phyloP scores from a whole-genome alignment of 2,329 filamentous ascomycete species.

The Cercospora zeina region DNA sequence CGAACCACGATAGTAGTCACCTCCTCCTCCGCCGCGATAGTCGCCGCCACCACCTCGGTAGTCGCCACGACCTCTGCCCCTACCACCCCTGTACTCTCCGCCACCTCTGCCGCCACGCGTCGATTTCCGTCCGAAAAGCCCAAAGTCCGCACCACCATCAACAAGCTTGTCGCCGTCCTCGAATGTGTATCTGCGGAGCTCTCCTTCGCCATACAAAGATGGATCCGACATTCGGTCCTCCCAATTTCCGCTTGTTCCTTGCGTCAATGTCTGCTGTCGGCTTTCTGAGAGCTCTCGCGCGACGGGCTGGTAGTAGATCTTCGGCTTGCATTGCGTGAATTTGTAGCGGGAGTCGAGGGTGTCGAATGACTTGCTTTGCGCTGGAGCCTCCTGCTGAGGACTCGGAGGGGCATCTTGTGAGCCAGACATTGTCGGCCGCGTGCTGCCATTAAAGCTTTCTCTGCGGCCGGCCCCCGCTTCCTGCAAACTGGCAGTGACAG shows the following conservation, averaged over 20 bases:
- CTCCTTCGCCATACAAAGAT: slow-evolving; percentile 36
- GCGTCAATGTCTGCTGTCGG: slow-evolving; percentile 62
- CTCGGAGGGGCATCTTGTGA: slow-evolving; percentile 21
- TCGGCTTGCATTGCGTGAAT: slow-evolving; percentile 62
- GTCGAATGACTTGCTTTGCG: slow-evolving; percentile 28
- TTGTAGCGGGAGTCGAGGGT: slow-evolving; percentile 61
- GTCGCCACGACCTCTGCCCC: slow-evolving; percentile 26
- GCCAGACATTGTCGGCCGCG: slow-evolving; percentile 22
- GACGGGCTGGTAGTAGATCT: slow-evolving; percentile 67
- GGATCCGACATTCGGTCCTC: slow-evolving; percentile 37
- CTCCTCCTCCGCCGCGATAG: slow-evolving; percentile 23
- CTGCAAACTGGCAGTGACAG: slow-evolving; percentile 42
- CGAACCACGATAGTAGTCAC: slow-evolving; percentile 15
- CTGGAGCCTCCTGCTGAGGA: slow-evolving; percentile 14
- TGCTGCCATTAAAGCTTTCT: slow-evolving; percentile 31
- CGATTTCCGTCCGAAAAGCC: slow-evolving; percentile 33
- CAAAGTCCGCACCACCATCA: slow-evolving; percentile 44
- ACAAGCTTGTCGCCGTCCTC: slow-evolving; percentile 49
- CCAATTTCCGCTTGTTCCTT: slow-evolving; percentile 48
- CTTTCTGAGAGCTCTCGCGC: slow-evolving; percentile 62
- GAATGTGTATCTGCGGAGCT: slow-evolving; percentile 47
- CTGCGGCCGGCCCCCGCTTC: slow-evolving; percentile 26
- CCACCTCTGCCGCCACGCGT: slow-evolving; percentile 27
- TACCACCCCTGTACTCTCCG: slow-evolving; percentile 25
- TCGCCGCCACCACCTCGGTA: slow-evolving; percentile 27